A percentile compares a stretch with the other conserved stretches of the same genome.
These are phyloP conservation scores for Saccharomyces mikatae DNA, from an alignment of 805 yeast species.

Conservation along the genomic window DNA sequence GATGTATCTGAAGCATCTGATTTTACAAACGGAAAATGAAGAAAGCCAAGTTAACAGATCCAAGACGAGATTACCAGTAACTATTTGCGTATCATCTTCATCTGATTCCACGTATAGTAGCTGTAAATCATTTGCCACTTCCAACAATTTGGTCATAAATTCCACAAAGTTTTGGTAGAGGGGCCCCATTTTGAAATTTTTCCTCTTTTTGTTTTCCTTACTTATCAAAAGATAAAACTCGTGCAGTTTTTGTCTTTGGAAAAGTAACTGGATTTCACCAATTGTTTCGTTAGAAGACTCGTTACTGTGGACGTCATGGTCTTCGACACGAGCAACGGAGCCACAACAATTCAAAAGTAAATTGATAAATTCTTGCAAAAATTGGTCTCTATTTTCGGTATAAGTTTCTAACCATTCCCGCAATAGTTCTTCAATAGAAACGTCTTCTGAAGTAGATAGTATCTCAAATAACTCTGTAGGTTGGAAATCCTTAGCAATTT, in stretches of 20 bases:
- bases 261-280: constrained; percentile 58
- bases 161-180: constrained; percentile 48
- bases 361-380: constrained; percentile 59
- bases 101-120: constrained; percentile 37
- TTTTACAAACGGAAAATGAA: constrained; percentile 57
- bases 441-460: constrained; percentile 39
- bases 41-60: constrained; percentile 68
- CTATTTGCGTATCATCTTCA: constrained; percentile 21
- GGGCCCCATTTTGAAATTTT: constrained; percentile 28
- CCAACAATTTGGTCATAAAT: constrained; percentile 47
- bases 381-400: constrained; percentile 35
- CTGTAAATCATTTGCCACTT: constrained; percentile 54
- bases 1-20: constrained; percentile 63
- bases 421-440: constrained; percentile 45
- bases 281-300: constrained; percentile 70
- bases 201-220: constrained; percentile 36
- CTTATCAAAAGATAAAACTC: constrained; percentile 62
- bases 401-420: constrained; percentile 53
- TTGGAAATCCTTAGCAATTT: constrained; percentile 36
- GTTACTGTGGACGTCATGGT: constrained; percentile 65
- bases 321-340: constrained; percentile 53
- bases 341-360: constrained; percentile 66
- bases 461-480: constrained; percentile 46
- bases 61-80: constrained; percentile 27
- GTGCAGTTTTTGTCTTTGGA: constrained; percentile 51